A percentile compares a stretch with the other conserved stretches of the same genome.
Conservation (phyloP, 345 rosid genomes). For the Arabidopsis arenosa region DNA sequence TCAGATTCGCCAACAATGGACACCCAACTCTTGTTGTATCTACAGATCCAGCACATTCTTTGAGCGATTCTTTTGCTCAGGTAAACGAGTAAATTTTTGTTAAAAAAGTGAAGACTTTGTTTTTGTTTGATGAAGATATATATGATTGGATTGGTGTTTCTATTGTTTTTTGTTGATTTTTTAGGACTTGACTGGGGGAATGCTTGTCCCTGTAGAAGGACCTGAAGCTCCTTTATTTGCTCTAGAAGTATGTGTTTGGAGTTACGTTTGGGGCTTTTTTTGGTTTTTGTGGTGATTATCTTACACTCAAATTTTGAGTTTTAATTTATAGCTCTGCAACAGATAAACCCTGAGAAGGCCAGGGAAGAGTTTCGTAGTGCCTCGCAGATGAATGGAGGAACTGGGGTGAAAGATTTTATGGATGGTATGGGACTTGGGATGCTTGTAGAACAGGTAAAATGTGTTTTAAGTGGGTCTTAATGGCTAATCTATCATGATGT, state of each 20-base stretch:
- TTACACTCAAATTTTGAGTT: slow-evolving; percentile 38
- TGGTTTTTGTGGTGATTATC: slow-evolving; percentile 23
- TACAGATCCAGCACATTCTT: slow-evolving; percentile 97
- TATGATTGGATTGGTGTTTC: slow-evolving; percentile 7
- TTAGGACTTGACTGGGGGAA: slow-evolving; percentile 93
- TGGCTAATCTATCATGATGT: not conserved
- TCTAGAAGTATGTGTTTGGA: slow-evolving; percentile 67
- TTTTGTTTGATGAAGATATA: slow-evolving; percentile 7
- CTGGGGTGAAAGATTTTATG: slow-evolving; percentile 93
- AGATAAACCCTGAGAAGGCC: slow-evolving; percentile 96
- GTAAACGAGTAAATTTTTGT: slow-evolving; percentile 34
- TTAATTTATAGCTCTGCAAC: slow-evolving; percentile 48
- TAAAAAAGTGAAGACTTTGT: not conserved
- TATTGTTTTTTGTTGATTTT: slow-evolving; percentile 1
- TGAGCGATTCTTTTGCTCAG: slow-evolving; percentile 98
- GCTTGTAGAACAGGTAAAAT: slow-evolving; percentile 81
- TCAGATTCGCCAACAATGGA: slow-evolving; percentile 90
- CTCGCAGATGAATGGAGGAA: slow-evolving; percentile 73
- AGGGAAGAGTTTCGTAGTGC: slow-evolving; percentile 90
- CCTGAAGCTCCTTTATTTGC: slow-evolving; percentile 93
- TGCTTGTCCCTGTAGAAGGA: slow-evolving; percentile 87
- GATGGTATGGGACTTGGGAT: slow-evolving; percentile 98
- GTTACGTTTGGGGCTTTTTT: slow-evolving; percentile 4
- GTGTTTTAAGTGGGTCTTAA: not conserved
- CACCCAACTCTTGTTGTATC: slow-evolving; percentile 98